Evolutionary conservation across 495 filamentous ascomycete genomes (phyloP).

Genomic region (Aspergillus carlsbadensis): DNA sequence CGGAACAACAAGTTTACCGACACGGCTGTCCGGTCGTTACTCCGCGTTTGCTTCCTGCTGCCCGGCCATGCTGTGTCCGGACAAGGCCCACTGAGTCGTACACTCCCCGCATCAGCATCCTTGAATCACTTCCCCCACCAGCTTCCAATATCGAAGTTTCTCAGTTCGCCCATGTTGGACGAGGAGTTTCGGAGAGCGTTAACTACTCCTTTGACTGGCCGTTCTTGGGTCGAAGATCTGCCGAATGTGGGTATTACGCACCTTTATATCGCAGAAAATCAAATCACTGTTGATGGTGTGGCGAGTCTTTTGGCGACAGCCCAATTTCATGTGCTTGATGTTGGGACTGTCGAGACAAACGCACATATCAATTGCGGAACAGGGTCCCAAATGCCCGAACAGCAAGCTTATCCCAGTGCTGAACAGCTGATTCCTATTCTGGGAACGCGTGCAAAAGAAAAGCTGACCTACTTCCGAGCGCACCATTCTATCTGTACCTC

Average conservation of each 20-base stretch:
- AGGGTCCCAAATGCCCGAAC: constrained; percentile 19
- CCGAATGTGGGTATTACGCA: constrained; percentile 57
- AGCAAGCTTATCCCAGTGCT: constrained; percentile 40
- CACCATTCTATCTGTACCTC: constrained; percentile 58
- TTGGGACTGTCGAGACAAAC: constrained; percentile 44
- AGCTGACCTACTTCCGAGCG: constrained; percentile 54
- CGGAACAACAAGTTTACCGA: constrained; percentile 61
- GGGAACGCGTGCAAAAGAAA: constrained; percentile 42
- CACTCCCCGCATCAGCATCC: background rate
- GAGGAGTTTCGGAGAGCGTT: constrained; percentile 48
- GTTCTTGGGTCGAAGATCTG: constrained; percentile 53
- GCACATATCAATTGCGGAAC: constrained; percentile 23
- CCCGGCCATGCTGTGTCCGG: constrained; percentile 4
- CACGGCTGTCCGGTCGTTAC: constrained; percentile 48
- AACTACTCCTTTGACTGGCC: constrained; percentile 46
- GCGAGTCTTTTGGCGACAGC: constrained; percentile 51
- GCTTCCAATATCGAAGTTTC: constrained; percentile 19
- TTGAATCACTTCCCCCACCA: constrained; percentile 11
- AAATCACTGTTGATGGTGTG: constrained; percentile 55
- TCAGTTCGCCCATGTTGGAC: constrained; percentile 44
- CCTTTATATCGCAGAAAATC: constrained; percentile 59
- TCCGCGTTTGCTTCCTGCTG: constrained; percentile 49
- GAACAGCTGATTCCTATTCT: constrained; percentile 56
- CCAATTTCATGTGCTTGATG: constrained; percentile 53
- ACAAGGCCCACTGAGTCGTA: background rate